Evolutionary conservation across 441 rosid genomes (phyloP).

Genomic region (Cnidoscolus chayamansa): DNA sequence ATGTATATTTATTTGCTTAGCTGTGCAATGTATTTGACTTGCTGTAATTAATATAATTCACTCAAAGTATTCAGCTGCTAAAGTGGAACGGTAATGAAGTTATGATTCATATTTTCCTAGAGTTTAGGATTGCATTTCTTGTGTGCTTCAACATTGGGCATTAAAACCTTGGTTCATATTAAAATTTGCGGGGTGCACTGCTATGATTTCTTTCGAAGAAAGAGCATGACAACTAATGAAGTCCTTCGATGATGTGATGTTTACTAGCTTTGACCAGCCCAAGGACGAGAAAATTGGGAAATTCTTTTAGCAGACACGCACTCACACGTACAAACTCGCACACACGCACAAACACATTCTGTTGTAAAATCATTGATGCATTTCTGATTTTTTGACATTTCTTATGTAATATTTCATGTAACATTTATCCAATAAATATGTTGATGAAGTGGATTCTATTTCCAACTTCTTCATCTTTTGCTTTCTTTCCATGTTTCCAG

Average conservation of each 20-base stretch:
- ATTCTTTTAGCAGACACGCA: neutral
- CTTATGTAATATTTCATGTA: neutral
- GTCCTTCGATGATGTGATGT: neutral
- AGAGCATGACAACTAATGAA: neutral
- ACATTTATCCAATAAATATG: neutral
- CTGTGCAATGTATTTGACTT: neutral
- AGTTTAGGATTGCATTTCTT: neutral
- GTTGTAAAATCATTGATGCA: neutral
- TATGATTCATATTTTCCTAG: neutral
- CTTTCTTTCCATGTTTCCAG: slow-evolving; percentile 33
- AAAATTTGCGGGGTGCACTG: neutral
- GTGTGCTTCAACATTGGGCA: neutral
- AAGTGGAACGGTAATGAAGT: neutral
- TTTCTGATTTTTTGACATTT: neutral
- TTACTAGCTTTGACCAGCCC: neutral
- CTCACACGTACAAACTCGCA: too few species aligned
- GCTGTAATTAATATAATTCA: neutral
- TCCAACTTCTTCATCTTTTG: slow-evolving; percentile 15
- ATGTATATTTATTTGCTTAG: neutral
- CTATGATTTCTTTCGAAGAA: neutral
- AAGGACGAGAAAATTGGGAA: neutral
- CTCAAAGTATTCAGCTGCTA: neutral
- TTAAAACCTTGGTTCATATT: neutral
- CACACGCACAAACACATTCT: neutral
- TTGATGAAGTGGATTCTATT: neutral